Percentiles rank a stretch among this genome's conserved stretches.
These are phyloP conservation scores for Populus simonii DNA, from an alignment of 345 rosid species.

Conservation along the genomic window DNA sequence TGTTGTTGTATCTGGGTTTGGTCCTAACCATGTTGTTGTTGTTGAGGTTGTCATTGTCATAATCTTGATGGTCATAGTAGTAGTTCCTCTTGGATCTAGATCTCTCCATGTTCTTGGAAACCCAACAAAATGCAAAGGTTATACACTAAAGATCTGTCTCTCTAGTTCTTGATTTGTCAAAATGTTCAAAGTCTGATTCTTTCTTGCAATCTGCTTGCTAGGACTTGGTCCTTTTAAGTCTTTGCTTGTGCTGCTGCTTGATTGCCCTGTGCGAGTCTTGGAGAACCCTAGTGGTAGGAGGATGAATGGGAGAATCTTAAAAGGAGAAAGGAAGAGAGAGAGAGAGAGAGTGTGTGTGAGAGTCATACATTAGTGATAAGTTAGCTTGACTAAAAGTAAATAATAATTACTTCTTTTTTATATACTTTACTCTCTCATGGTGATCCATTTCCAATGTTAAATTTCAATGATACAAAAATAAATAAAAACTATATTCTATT, in stretches of 20 bases:
- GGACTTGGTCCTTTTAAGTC: background rate
- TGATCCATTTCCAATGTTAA: background rate
- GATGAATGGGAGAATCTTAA: background rate
- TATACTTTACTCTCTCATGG: background rate
- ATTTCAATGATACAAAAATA: background rate
- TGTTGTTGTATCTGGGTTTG: slow-evolving; percentile 68
- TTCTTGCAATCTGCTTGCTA: background rate
- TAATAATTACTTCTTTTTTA: background rate
- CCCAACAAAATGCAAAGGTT: background rate
- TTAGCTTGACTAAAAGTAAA: background rate
- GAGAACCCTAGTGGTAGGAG: background rate
- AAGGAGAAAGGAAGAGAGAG: background rate
- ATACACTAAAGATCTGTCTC: background rate
- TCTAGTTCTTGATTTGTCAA: background rate
- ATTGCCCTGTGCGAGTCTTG: background rate
- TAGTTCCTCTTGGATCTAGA: slow-evolving; percentile 95
- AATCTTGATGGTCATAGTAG: slow-evolving; percentile 80
- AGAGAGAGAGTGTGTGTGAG: background rate
- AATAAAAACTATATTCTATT: background rate
- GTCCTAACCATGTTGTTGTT: slow-evolving; percentile 33
- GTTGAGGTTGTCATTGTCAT: slow-evolving; percentile 50
- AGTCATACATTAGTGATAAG: background rate
- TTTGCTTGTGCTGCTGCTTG: background rate
- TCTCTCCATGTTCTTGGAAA: slow-evolving; percentile 60
- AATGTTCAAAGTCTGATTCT: background rate